Evolutionary conservation across 805 yeast species (phyloP), one percentile per base, ranked within the genome.

Genomic region (Nakazawaea siamensis): DNA sequence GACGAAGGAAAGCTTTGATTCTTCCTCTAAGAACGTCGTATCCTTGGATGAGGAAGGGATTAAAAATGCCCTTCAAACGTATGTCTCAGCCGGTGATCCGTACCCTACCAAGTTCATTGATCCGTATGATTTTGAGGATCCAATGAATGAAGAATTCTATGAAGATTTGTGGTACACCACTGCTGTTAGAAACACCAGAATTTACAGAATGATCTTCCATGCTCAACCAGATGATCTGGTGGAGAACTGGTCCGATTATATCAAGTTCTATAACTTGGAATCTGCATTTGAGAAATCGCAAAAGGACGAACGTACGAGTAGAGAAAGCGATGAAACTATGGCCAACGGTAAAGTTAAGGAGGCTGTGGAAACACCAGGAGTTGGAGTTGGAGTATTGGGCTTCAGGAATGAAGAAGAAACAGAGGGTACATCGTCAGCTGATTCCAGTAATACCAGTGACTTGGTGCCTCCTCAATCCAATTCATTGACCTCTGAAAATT

Each of bases 171-270:
- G 96, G 96, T 72, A 68, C 52, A 79, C 79, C 4, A 75, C 73
- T 48, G 97, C 98, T 0, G 62, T 80, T 35, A 68, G 88, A 47
- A 92, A 92, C 50, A 86, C 97, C 0, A 66, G 73, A 40, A 61
- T 94, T 2, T 92, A 73, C 60, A 68, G 96, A 41, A 65, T 80
- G 54, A 83, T 92, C 1, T 92, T 92, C 68, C 88, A 88, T 44
- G 76, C 85, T 42, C 98, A 94, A 52, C 99, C 99, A 0, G 98
- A 92, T 56, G 86, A 90, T 53, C 66, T 74, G 5, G 97, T 90
- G n/a, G 67, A 67, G 17, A 71, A 87, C 0, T 92, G 99, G 99
- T 71, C 71, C 38, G 95, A 86, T 38, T 92, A 86, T 55, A 88
- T 84, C 52, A 76, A 70, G 18, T 81, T 66, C 52, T 68, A 76